Percentiles rank a stretch among this genome's conserved stretches.
phyloP scores from a whole-genome alignment of 306 rosid species.

The Gillenia trifoliata region DNA sequence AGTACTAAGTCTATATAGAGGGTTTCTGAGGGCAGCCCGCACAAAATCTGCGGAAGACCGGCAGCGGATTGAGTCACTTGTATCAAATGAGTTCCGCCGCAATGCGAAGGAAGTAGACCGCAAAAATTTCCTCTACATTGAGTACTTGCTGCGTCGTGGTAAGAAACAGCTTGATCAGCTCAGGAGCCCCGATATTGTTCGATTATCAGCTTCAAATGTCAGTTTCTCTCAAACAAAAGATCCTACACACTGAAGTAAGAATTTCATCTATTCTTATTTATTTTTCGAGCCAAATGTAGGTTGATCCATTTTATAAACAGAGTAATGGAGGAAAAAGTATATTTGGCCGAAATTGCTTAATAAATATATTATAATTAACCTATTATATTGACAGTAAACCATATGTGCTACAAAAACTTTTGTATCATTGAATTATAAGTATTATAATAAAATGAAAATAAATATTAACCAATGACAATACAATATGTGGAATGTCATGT shows the following conservation, averaged over 20 bases:
- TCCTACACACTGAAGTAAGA: conserved; percentile 16
- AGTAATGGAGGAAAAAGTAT: background rate
- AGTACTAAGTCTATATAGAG: conserved; percentile 73
- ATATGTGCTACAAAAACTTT: too few species aligned
- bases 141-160: conserved; percentile 71
- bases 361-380: too few species aligned
- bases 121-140: conserved; percentile 71
- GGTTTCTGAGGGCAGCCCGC: conserved; percentile 73
- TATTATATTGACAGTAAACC: too few species aligned
- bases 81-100: conserved; percentile 56
- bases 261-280: background rate
- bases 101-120: conserved; percentile 63
- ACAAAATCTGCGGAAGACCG: conserved; percentile 57
- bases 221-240: conserved; percentile 19
- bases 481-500: too few species aligned
- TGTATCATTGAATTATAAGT: too few species aligned
- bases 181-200: conserved; percentile 49
- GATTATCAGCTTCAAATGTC: conserved; percentile 48
- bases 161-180: conserved; percentile 84
- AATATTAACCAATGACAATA: too few species aligned
- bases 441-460: too few species aligned
- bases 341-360: background rate
- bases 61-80: conserved; percentile 46
- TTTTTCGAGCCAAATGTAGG: background rate
- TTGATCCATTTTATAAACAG: background rate